These are phyloP conservation scores for Paspalum notatum DNA, from an alignment of 176 grass and related monocot genomes.

Conservation along the genomic window DNA sequence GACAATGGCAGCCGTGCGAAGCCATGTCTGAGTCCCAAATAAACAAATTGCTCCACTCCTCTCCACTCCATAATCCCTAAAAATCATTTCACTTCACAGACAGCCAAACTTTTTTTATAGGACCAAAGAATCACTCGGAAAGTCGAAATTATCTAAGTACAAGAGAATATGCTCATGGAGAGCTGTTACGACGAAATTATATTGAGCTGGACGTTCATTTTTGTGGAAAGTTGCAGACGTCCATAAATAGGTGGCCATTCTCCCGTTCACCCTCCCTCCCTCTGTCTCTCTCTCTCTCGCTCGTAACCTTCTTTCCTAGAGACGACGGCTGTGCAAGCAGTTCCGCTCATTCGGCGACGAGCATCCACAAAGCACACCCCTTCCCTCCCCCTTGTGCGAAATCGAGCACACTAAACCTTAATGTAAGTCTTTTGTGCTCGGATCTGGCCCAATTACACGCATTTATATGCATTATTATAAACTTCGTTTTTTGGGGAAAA, in stretches of 20 bases:
- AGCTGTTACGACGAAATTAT: too few relatives aligned
- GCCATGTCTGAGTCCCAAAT: too few relatives aligned
- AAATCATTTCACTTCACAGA: too few relatives aligned
- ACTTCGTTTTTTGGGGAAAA: neutral
- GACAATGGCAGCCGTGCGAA: too few relatives aligned
- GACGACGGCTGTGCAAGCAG: neutral
- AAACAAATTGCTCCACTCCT: too few relatives aligned
- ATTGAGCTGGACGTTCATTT: too few relatives aligned
- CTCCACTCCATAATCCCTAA: too few relatives aligned
- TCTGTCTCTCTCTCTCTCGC: neutral
- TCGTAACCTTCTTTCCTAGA: neutral
- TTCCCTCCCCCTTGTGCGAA: neutral
- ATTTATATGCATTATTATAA: neutral
- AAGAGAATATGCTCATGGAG: too few relatives aligned
- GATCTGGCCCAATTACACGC: neutral
- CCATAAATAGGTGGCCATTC: neutral
- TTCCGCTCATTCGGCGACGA: neutral
- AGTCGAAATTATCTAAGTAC: too few relatives aligned
- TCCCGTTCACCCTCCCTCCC: neutral
- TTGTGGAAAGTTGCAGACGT: too few relatives aligned
- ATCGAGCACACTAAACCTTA: neutral
- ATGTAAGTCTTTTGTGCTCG: neutral
- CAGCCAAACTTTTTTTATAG: too few relatives aligned
- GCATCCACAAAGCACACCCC: neutral
- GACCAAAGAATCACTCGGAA: too few relatives aligned